These are phyloP conservation scores for Fraxinus dipetala DNA, from an alignment of 305 asterid genomes.

Conservation along the genomic window DNA sequence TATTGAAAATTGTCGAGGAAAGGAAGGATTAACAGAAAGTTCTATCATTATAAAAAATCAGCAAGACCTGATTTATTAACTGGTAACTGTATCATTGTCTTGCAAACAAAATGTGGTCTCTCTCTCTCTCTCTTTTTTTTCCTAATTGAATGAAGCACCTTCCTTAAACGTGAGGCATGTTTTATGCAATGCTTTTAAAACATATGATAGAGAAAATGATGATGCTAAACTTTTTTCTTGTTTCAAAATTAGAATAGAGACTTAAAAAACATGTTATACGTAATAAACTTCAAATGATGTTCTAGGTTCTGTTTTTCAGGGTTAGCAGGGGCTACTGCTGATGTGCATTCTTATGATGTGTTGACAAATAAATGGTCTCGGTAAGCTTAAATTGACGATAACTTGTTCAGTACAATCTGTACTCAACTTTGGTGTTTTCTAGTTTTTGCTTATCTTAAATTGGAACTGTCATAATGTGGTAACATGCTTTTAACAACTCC, in stretches of 20 bases:
- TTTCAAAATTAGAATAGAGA: not conserved
- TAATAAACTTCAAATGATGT: conserved; percentile 19
- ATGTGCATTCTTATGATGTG: conserved; percentile 88
- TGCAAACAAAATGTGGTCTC: not conserved
- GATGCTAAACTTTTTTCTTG: conserved; percentile 7
- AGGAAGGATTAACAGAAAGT: not conserved
- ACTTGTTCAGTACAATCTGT: not conserved
- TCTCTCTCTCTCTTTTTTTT: no score
- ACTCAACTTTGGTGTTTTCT: not conserved
- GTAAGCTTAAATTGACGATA: conserved; percentile 35
- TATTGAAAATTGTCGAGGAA: conserved; percentile 3
- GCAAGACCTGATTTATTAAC: not conserved
- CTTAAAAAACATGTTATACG: not conserved
- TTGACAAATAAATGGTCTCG: conserved; percentile 93
- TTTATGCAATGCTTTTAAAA: not conserved
- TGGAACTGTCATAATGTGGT: conserved; percentile 10
- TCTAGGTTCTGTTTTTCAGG: conserved; percentile 56
- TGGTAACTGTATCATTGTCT: not conserved
- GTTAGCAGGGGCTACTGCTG: conserved; percentile 99
- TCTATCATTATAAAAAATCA: not conserved
- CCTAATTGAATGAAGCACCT: not conserved
- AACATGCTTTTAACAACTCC: conserved; percentile 20
- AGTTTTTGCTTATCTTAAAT: conserved; percentile 18
- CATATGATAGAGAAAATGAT: not conserved
- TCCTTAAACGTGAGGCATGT: not conserved